Conservation (phyloP, 768 basidiomycete species). For the Fibroporia radiculosa region DNA sequence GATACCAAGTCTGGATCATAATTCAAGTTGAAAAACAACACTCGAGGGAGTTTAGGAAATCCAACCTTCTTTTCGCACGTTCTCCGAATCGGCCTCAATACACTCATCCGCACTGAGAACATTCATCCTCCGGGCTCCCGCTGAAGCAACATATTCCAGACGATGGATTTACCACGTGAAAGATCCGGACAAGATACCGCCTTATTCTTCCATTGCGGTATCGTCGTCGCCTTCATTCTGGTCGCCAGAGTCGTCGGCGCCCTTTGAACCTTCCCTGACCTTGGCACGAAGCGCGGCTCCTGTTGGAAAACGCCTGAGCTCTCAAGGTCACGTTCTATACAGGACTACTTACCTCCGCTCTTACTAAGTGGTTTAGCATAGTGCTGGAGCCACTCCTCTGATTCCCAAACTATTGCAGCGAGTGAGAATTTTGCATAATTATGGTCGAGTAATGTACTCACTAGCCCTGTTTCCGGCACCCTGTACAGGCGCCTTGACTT, state of each 20-base stretch:
- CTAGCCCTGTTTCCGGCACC: slow-evolving; percentile 65
- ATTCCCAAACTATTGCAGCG: slow-evolving; percentile 74
- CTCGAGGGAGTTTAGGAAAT: too few species aligned
- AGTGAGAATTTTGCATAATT: too few species aligned
- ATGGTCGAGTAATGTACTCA: slow-evolving; percentile 29
- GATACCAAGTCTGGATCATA: too few species aligned
- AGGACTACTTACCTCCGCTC: slow-evolving; percentile 51
- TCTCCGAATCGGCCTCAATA: too few species aligned
- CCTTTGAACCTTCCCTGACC: slow-evolving; percentile 6
- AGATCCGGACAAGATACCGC: background rate
- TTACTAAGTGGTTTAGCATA: slow-evolving; percentile 72
- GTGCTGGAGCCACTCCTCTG: slow-evolving; percentile 86
- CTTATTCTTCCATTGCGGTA: slow-evolving; percentile 63
- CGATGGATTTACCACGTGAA: too few species aligned
- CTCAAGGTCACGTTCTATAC: slow-evolving; percentile 1
- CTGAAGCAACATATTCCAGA: too few species aligned
- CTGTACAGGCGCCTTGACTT: slow-evolving; percentile 64
- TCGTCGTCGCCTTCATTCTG: slow-evolving; percentile 27
- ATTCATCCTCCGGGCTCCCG: too few species aligned
- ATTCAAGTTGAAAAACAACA: too few species aligned
- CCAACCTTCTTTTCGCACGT: too few species aligned
- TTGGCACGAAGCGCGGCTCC: slow-evolving; percentile 20
- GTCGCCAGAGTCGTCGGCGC: slow-evolving; percentile 23
- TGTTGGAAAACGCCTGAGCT: slow-evolving; percentile 8
- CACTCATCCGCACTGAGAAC: too few species aligned